These are phyloP conservation scores for Phytophthora constricta DNA, from an alignment of 352 stramenopile genomes.

Conservation along the genomic window DNA sequence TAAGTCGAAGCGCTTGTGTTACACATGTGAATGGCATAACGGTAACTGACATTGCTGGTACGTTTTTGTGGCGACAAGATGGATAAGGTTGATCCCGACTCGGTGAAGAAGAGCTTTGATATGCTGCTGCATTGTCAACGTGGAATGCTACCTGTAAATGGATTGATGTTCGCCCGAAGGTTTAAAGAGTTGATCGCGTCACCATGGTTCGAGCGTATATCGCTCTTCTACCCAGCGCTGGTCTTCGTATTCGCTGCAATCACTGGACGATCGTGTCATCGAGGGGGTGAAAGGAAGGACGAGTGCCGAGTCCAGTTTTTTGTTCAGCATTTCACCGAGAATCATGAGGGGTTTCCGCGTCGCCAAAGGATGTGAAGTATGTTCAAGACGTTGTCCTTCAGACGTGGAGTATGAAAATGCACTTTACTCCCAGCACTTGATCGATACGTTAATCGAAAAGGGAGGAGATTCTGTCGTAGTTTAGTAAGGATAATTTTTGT, in stretches of 20 bases:
- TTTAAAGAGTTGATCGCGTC: not conserved
- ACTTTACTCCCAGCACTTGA: constrained; percentile 17
- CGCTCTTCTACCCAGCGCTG: constrained; percentile 7
- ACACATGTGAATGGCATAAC: not conserved
- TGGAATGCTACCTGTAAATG: constrained; percentile 2
- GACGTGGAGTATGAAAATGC: constrained; percentile 21
- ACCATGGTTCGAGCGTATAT: constrained; percentile 19
- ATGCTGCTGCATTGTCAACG: constrained; percentile 10
- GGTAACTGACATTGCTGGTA: not conserved
- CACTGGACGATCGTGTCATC: constrained; percentile 19
- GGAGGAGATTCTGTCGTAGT: too few relatives aligned
- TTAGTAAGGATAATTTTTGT: too few relatives aligned
- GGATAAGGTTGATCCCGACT: not conserved
- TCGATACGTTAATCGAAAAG: not conserved
- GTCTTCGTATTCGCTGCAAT: constrained; percentile 21
- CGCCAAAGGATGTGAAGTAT: constrained; percentile 9
- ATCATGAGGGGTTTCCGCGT: not conserved
- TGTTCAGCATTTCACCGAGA: not conserved
- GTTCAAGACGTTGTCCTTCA: constrained; percentile 12
- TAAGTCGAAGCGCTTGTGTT: not conserved
- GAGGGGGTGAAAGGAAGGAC: not conserved
- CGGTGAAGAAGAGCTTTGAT: constrained; percentile 26
- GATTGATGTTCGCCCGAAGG: constrained; percentile 21
- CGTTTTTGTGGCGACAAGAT: not conserved
- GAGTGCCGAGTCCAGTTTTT: not conserved